Conservation (phyloP, 345 rosid genomes). For the Pseudoturritis turrita region DNA sequence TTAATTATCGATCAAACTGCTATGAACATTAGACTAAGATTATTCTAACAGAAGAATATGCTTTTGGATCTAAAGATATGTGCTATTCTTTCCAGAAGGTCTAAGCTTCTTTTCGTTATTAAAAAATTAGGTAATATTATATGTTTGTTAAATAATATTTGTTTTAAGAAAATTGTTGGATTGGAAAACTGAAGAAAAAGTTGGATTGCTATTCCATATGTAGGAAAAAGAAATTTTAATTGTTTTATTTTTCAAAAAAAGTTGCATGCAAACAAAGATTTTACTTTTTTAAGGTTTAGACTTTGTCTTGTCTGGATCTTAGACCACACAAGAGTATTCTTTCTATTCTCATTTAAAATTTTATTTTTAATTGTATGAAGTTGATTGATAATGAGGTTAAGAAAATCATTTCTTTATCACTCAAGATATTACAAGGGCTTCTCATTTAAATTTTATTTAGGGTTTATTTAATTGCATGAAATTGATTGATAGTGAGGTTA, state of each 20-base stretch:
- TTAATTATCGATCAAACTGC: background rate
- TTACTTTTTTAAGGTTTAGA: background rate
- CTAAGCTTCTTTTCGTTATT: background rate
- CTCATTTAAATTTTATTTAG: background rate
- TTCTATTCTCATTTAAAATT: background rate
- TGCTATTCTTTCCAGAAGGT: slow-evolving; percentile 3
- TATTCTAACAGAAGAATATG: slow-evolving; percentile 19
- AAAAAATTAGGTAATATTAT: background rate
- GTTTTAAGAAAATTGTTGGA: no score
- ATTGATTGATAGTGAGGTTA: background rate
- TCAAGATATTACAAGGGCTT: background rate
- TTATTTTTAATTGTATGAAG: background rate
- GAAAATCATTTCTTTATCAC: background rate
- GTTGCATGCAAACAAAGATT: background rate
- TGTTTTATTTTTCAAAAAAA: no score
- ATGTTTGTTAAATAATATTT: background rate
- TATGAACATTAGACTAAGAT: background rate
- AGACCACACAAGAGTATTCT: background rate
- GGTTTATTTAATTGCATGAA: background rate
- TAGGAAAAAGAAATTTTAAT: no score
- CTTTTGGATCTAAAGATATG: slow-evolving; percentile 1
- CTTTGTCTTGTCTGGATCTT: background rate
- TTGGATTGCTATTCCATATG: no score
- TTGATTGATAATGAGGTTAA: background rate
- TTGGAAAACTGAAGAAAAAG: no score